Conservation (phyloP, 331 rosid species). For the Arachis monticola region DNA sequence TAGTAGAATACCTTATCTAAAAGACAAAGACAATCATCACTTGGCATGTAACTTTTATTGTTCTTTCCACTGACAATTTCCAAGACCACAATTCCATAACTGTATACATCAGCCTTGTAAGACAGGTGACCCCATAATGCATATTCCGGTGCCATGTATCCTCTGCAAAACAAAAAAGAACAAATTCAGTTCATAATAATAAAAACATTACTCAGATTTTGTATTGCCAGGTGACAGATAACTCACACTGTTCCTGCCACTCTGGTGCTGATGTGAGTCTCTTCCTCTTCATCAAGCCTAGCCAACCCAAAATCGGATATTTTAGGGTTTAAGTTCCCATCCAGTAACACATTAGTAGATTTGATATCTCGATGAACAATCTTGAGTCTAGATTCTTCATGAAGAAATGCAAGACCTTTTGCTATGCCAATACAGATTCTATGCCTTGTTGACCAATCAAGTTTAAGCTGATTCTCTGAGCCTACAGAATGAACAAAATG, state of each 20-base stretch:
- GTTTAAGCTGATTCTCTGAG: conserved; percentile 43
- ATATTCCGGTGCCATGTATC: conserved; percentile 72
- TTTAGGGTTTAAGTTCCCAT: conserved; percentile 66
- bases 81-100: conserved; percentile 64
- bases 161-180: conserved; percentile 42
- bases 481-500: conserved; percentile 35
- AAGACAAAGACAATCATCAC: conserved; percentile 57
- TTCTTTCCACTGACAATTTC: conserved; percentile 56
- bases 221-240: conserved; percentile 29
- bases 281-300: conserved; percentile 66
- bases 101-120: conserved; percentile 64
- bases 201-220: conserved; percentile 16
- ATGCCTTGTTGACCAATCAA: conserved; percentile 72
- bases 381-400: conserved; percentile 69
- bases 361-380: conserved; percentile 77
- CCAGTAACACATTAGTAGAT: conserved; percentile 74
- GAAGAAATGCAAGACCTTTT: conserved; percentile 79
- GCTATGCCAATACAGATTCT: conserved; percentile 77
- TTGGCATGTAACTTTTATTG: conserved; percentile 50
- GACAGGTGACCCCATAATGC: conserved; percentile 64
- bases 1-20: conserved; percentile 54
- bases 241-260: conserved; percentile 75
- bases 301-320: conserved; percentile 87
- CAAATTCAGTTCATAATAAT: conserved; percentile 21
- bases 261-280: conserved; percentile 66